Evolutionary conservation across 176 grass and related monocot genomes (phyloP).

Genomic region (Urochloa ruziziensis): DNA sequence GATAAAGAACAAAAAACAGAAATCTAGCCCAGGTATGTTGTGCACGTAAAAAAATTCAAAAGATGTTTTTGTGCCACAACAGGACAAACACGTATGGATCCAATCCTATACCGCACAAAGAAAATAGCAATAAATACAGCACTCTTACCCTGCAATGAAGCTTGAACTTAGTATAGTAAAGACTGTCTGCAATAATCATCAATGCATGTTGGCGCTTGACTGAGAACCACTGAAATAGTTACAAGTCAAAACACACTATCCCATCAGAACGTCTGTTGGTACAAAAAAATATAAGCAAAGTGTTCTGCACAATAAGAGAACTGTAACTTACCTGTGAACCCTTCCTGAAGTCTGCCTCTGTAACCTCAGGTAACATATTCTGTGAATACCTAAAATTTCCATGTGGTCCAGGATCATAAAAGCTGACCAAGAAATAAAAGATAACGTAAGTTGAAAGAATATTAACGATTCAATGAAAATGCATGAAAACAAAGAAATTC

Average conservation of each 20-base stretch:
- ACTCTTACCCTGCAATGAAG: constrained; percentile 85
- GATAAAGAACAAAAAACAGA: not conserved
- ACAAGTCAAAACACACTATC: not conserved
- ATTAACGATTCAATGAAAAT: not conserved
- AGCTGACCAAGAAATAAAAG: constrained; percentile 46
- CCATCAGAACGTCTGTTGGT: not conserved
- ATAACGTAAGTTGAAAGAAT: not conserved
- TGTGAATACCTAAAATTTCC: constrained; percentile 92
- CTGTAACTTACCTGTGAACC: constrained; percentile 82
- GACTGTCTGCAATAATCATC: constrained; percentile 75
- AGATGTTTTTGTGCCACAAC: not conserved
- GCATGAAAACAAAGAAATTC: not conserved
- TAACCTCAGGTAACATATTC: constrained; percentile 84
- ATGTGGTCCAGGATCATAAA: constrained; percentile 96
- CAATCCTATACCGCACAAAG: not conserved
- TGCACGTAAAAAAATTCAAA: not conserved
- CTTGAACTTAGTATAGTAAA: constrained; percentile 94
- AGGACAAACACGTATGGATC: not conserved
- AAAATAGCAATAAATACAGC: not conserved
- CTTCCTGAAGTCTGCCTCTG: constrained; percentile 79
- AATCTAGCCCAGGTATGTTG: not conserved
- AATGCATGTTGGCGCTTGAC: constrained; percentile 94
- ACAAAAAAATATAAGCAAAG: not conserved
- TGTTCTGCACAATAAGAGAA: not conserved
- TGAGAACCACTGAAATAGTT: constrained; percentile 93